Conservation (phyloP, 805 yeast species). For the Candida endomychidarum region DNA sequence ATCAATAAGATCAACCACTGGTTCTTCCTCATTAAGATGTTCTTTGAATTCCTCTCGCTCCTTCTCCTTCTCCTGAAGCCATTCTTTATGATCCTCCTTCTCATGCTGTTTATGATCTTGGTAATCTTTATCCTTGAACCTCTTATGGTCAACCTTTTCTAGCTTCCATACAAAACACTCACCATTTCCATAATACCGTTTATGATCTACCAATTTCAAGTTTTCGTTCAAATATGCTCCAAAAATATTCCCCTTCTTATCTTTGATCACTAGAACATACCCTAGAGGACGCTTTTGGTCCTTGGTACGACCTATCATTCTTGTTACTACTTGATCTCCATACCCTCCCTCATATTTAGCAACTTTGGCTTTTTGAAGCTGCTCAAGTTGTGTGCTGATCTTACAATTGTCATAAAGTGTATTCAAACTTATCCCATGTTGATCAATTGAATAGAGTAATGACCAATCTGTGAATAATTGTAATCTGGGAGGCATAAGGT, state of each 20-base stretch:
- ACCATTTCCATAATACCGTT: slow-evolving; percentile 86
- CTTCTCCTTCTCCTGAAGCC: not conserved
- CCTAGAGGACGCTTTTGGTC: slow-evolving; percentile 51
- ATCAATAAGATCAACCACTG: not conserved
- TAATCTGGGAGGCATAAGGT: slow-evolving; percentile 71
- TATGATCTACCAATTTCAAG: slow-evolving; percentile 67
- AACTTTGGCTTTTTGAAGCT: slow-evolving; percentile 17
- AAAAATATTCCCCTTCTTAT: slow-evolving; percentile 60
- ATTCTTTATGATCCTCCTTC: not conserved
- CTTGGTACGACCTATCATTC: slow-evolving; percentile 22
- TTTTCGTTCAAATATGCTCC: slow-evolving; percentile 80
- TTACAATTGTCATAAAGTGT: slow-evolving; percentile 65
- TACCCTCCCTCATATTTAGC: slow-evolving; percentile 27
- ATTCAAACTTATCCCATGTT: slow-evolving; percentile 83
- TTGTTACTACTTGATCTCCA: slow-evolving; percentile 36
- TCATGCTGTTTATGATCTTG: slow-evolving; percentile 3
- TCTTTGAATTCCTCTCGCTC: not conserved
- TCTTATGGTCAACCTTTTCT: slow-evolving; percentile 30
- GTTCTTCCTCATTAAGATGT: not conserved
- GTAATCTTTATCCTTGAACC: slow-evolving; percentile 3
- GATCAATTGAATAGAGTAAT: slow-evolving; percentile 80
- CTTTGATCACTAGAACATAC: slow-evolving; percentile 71
- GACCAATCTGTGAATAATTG: slow-evolving; percentile 80
- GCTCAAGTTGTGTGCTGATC: slow-evolving; percentile 40
- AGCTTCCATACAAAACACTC: slow-evolving; percentile 91